Evolutionary conservation across 805 yeast genomes (phyloP), one percentile per base, ranked within the genome.

Genomic region (Wickerhamomyces chambardii): DNA sequence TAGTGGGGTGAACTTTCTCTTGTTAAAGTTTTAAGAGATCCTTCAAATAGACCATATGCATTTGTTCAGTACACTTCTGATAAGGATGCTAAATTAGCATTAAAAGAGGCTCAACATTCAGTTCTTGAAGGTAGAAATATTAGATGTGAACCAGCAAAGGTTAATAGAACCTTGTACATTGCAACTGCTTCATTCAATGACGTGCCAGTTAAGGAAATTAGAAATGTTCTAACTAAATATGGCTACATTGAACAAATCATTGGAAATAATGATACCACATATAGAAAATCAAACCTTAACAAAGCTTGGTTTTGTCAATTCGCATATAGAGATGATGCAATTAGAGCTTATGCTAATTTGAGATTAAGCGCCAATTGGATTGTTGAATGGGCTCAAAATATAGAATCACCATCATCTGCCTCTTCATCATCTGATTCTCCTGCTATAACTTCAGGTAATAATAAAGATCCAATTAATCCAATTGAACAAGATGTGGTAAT

Each of bases 91-190:
- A 65, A 68, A 41, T 51, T 43, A 5, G 96, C 95, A 1, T 68
- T 86, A 35, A 57, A 53, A 15, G 65, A 66, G 40, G 95, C 86
- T 10, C 90, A 84, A 47, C 77, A 78, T 37, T 66, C 85, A 6
- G 55, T 64, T 6, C 57, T 87, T 32, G 76, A 84, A 52, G 94
- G 87, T 12, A 69, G 95, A 53, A 64, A 75, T 4, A 73, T 90
- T 30, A 70, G 97, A 37, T 84, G 95, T 59, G 97, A 90, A 58
- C 78, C 78, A 15, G 97, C 97, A 1, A 78, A 83, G 49, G 95
- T 89, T 31, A 90, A 89, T 57, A 68, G 97, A 43, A 89, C 97
- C 12, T 62, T 90, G 29, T 83, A 74, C 51, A 55, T 86, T 31
- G 58, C 76, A 11, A 54, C 59, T 11, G 45, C 55, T 14, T 38